Conservation (phyloP, 1,284 basidiomycete species). For the Ustilago vetiveriae region DNA sequence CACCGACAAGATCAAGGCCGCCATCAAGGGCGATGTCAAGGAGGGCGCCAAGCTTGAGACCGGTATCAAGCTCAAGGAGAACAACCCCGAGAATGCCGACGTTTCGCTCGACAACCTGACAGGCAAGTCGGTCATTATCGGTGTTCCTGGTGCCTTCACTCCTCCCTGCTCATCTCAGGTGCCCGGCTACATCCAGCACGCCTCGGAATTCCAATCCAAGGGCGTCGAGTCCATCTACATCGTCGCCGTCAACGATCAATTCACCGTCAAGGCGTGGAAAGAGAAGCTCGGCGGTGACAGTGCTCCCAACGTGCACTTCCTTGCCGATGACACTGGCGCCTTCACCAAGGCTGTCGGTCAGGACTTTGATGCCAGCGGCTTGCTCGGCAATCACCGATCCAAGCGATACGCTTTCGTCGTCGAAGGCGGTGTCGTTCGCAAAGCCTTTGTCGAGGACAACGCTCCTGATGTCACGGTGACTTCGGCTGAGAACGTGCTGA, state of each 20-base stretch:
- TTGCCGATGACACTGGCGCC: constrained; percentile 63
- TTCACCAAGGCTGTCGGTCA: constrained; percentile 61
- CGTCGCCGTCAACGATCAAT: constrained; percentile 63
- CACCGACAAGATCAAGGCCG: constrained; percentile 52
- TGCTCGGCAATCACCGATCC: constrained; percentile 56
- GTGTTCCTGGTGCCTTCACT: constrained; percentile 47
- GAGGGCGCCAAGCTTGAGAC: constrained; percentile 50
- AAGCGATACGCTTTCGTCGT: constrained; percentile 55
- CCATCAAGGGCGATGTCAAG: constrained; percentile 50
- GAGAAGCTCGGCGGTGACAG: constrained; percentile 55
- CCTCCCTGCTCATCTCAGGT: constrained; percentile 64
- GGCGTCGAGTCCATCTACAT: constrained; percentile 60
- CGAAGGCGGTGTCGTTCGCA: constrained; percentile 55
- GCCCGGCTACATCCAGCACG: constrained; percentile 62
- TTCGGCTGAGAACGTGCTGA: constrained; percentile 56
- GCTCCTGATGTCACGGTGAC: constrained; percentile 59
- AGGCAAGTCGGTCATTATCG: constrained; percentile 44
- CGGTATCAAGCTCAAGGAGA: constrained; percentile 54
- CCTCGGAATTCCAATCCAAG: constrained; percentile 55
- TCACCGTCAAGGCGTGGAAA: constrained; percentile 63
- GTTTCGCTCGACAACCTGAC: constrained; percentile 50
- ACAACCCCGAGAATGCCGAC: constrained; percentile 52
- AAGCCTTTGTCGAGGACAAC: constrained; percentile 57
- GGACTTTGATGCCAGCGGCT: constrained; percentile 59
- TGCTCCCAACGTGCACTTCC: constrained; percentile 55